Evolutionary conservation across 2,329 filamentous ascomycete species (phyloP).

Genomic region (Orbilia blumenaviensis): DNA sequence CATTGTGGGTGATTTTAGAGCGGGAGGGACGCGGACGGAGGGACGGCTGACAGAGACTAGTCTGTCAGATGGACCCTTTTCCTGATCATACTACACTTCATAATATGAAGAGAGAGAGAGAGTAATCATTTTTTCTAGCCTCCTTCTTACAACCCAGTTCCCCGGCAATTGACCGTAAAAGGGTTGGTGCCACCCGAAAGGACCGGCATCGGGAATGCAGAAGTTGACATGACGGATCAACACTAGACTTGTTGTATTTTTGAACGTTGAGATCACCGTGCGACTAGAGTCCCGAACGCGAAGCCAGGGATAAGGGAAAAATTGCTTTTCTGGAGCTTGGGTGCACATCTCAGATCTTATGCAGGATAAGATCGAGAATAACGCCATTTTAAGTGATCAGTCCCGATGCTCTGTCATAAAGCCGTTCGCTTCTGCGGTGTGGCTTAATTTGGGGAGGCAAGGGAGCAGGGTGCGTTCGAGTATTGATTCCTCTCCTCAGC

Average conservation of each 20-base stretch:
- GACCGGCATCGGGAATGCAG: slow-evolving; percentile 8
- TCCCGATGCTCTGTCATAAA: slow-evolving; percentile 20
- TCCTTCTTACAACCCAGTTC: slow-evolving; percentile 1
- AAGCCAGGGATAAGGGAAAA: slow-evolving; percentile 12
- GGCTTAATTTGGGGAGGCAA: slow-evolving; percentile 46
- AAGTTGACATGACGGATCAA: slow-evolving; percentile 5
- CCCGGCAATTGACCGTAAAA: slow-evolving; percentile 1
- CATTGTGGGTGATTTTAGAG: not conserved
- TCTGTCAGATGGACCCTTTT: slow-evolving; percentile 5
- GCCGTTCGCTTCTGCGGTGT: slow-evolving; percentile 29
- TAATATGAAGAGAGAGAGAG: not conserved
- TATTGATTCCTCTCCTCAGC: slow-evolving; percentile 2
- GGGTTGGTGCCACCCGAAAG: not conserved
- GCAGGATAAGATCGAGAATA: slow-evolving; percentile 34
- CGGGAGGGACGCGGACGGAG: not conserved
- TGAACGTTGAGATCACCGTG: slow-evolving; percentile 4
- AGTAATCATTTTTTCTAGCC: not conserved
- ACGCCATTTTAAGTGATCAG: slow-evolving; percentile 32
- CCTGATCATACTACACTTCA: not conserved
- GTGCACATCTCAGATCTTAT: slow-evolving; percentile 13
- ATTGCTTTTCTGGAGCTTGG: slow-evolving; percentile 28
- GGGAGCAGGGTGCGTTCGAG: not conserved
- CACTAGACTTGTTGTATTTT: slow-evolving; percentile 49
- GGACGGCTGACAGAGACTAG: slow-evolving; percentile 1
- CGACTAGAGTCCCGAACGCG: not conserved